Percentiles rank a stretch among this genome's conserved stretches.
phyloP scores from a whole-genome alignment of 495 filamentous ascomycete genomes.

The Friedmanniomyces endolithicus region DNA sequence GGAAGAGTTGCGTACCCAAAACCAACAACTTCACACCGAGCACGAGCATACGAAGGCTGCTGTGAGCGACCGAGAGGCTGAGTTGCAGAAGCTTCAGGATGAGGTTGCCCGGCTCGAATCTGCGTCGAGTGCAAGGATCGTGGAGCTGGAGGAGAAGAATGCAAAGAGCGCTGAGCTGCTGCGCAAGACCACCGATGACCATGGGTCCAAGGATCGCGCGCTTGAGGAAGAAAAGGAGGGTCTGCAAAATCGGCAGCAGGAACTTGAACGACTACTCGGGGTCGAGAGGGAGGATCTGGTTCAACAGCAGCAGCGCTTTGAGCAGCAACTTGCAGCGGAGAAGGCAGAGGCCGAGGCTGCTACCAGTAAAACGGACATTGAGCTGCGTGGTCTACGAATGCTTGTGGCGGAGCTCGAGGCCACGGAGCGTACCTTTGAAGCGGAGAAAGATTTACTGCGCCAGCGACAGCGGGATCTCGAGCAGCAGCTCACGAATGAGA shows the following conservation, averaged over 20 bases:
- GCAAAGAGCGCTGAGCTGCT: background rate
- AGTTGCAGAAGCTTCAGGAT: background rate
- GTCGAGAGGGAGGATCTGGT: too few species aligned
- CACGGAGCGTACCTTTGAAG: background rate
- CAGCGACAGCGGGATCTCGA: background rate
- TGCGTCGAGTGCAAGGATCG: background rate
- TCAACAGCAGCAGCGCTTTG: background rate
- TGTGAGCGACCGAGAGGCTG: background rate
- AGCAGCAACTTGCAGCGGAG: too few species aligned
- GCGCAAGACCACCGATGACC: background rate
- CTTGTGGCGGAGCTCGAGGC: background rate
- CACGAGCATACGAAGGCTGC: background rate
- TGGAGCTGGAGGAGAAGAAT: constrained; percentile 1
- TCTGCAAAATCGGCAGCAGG: background rate
- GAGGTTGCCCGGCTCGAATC: background rate
- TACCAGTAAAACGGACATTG: background rate
- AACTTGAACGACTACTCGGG: background rate
- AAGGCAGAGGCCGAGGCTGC: too few species aligned
- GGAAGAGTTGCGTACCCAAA: background rate
- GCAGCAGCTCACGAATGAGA: background rate
- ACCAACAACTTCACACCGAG: background rate
- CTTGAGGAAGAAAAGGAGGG: background rate
- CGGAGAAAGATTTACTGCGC: background rate
- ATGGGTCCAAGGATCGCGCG: background rate
- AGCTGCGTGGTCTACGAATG: background rate